These are phyloP conservation scores for Fonsecaea pugnacius DNA, from an alignment of 2,329 filamentous ascomycete genomes.

Conservation along the genomic window DNA sequence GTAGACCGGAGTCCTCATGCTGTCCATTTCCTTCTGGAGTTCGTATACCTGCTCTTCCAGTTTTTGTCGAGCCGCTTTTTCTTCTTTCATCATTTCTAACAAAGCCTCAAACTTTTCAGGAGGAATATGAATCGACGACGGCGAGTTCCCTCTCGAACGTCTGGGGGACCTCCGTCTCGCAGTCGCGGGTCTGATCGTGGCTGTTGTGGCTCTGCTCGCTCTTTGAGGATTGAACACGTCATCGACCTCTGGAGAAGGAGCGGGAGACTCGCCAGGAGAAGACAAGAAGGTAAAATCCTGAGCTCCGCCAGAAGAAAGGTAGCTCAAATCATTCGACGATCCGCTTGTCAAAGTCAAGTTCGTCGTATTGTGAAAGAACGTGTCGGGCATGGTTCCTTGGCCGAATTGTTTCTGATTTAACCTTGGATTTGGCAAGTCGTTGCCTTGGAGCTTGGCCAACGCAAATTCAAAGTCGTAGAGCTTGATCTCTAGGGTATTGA, in stretches of 20 bases:
- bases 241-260: slow-evolving; percentile 23
- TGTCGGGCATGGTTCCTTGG: slow-evolving; percentile 19
- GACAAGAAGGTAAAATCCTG: slow-evolving; percentile 33
- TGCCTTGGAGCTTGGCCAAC: slow-evolving; percentile 53
- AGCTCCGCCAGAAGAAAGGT: slow-evolving; percentile 19
- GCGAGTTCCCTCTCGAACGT: slow-evolving; percentile 28
- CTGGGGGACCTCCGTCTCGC: slow-evolving; percentile 24
- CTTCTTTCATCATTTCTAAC: slow-evolving; percentile 51
- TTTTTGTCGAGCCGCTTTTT: slow-evolving; percentile 51
- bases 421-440: slow-evolving; percentile 33
- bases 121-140: slow-evolving; percentile 36
- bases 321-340: slow-evolving; percentile 18
- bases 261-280: slow-evolving; percentile 29
- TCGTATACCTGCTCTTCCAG: slow-evolving; percentile 51
- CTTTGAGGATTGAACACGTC: slow-evolving; percentile 29
- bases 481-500: slow-evolving; percentile 57
- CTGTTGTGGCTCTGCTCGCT: slow-evolving; percentile 36
- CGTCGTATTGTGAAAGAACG: slow-evolving; percentile 20
- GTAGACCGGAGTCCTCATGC: slow-evolving; percentile 33
- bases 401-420: slow-evolving; percentile 9
- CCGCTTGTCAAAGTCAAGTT: slow-evolving; percentile 15
- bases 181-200: slow-evolving; percentile 31
- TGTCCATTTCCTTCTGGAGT: slow-evolving; percentile 47
- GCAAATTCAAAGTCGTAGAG: slow-evolving; percentile 57
- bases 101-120: slow-evolving; percentile 54